Evolutionary conservation across 371 early-diverging fungal species (phyloP).

Genomic region (Rhizopus microsporus): DNA sequence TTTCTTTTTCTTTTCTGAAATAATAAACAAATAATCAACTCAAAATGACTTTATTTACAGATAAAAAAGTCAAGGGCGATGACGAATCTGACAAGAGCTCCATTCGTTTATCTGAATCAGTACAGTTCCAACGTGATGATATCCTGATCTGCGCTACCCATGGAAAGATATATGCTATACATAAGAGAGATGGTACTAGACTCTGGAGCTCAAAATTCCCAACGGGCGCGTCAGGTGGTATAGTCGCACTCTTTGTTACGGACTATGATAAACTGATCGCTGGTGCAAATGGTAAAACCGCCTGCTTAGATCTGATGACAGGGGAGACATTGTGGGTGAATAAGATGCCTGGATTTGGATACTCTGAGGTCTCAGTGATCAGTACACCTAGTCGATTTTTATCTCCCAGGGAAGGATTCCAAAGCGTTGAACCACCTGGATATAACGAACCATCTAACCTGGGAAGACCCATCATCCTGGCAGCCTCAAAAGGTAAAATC

Average conservation of each 20-base stretch:
- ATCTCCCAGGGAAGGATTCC: constrained; percentile 5
- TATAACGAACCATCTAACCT: neutral
- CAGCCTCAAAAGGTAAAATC: constrained; percentile 29
- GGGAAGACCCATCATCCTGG: constrained; percentile 23
- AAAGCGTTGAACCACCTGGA: constrained; percentile 3
- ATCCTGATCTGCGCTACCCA: constrained; percentile 34
- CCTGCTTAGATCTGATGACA: constrained; percentile 12
- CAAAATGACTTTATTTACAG: constrained; percentile 9
- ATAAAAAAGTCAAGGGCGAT: constrained; percentile 2
- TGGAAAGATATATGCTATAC: constrained; percentile 41
- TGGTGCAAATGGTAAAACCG: constrained; percentile 11
- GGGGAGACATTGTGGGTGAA: constrained; percentile 17
- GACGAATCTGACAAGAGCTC: neutral
- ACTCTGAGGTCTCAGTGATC: constrained; percentile 20
- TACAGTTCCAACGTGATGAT: constrained; percentile 21
- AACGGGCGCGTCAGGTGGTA: constrained; percentile 2
- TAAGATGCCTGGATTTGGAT: constrained; percentile 25
- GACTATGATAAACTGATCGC: constrained; percentile 12
- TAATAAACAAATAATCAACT: neutral
- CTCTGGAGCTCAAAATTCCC: constrained; percentile 31
- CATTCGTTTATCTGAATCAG: neutral
- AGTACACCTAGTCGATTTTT: constrained; percentile 21
- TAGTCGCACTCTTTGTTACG: constrained; percentile 13
- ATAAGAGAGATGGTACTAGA: constrained; percentile 30
- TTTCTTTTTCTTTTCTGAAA: constrained; percentile 1